Conservation (phyloP, 2,329 filamentous ascomycete genomes). For the Penicillium janthinellum region DNA sequence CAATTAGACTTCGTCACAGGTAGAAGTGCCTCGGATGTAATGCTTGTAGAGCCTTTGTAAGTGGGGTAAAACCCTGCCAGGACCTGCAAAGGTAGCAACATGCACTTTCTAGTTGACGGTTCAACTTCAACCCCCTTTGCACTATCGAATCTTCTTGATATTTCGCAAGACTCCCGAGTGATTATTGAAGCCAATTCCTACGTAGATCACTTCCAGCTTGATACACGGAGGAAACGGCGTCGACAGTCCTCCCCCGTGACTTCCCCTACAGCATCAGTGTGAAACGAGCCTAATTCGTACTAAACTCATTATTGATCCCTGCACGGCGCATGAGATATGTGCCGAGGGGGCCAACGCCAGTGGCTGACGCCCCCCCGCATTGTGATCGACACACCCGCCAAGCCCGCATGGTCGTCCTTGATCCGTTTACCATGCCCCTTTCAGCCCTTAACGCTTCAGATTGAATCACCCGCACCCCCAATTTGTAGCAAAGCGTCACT, state of each 20-base stretch:
- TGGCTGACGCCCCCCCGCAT: neutral
- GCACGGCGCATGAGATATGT: neutral
- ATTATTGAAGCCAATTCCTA: neutral
- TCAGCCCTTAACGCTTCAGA: slow-evolving; percentile 6
- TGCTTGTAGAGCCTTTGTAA: neutral
- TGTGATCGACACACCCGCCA: slow-evolving; percentile 7
- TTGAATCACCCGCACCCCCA: neutral
- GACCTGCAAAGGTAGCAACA: too few relatives aligned
- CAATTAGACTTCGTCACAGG: neutral
- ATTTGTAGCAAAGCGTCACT: neutral
- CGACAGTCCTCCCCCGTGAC: neutral
- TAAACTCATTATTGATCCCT: neutral
- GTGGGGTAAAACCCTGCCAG: neutral
- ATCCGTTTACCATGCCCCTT: slow-evolving; percentile 6
- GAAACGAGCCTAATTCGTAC: neutral
- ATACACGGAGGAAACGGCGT: neutral
- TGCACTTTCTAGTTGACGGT: too few relatives aligned
- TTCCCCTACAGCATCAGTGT: neutral
- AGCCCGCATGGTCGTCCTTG: slow-evolving; percentile 9
- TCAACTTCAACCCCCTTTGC: neutral
- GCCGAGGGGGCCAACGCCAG: neutral
- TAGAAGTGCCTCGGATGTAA: neutral
- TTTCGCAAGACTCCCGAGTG: too few relatives aligned
- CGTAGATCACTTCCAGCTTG: neutral
- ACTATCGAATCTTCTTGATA: neutral